phyloP scores from a whole-genome alignment of 2,329 filamentous ascomycete species.

The Dactylellina haptotyla region DNA sequence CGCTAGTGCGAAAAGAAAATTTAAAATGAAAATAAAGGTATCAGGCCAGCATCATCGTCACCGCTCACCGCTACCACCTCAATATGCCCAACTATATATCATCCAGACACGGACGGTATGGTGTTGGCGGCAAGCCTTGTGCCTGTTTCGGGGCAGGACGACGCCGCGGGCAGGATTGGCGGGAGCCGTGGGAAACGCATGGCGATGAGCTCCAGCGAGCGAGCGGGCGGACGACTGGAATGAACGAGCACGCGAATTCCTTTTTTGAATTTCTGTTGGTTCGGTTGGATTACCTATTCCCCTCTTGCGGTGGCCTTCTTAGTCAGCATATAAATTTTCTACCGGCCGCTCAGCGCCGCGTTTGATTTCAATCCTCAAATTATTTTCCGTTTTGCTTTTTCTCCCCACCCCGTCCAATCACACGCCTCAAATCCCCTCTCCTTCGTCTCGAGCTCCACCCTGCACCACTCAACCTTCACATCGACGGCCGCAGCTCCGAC shows the following conservation, averaged over 20 bases:
- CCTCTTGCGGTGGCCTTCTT: slow-evolving; percentile 33
- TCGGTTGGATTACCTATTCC: slow-evolving; percentile 21
- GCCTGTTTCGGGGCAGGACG: too few relatives aligned
- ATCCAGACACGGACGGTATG: too few relatives aligned
- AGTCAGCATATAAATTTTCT: slow-evolving; percentile 55
- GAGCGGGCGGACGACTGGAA: background rate
- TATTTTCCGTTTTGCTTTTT: slow-evolving; percentile 52
- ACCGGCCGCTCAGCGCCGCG: slow-evolving; percentile 26
- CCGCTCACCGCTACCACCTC: background rate
- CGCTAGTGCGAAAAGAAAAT: background rate
- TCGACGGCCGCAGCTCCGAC: background rate
- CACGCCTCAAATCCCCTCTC: too few relatives aligned
- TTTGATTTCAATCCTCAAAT: slow-evolving; percentile 55
- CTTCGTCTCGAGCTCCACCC: slow-evolving; percentile 48
- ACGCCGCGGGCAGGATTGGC: background rate
- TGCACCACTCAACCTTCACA: slow-evolving; percentile 11
- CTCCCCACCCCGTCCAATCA: slow-evolving; percentile 1
- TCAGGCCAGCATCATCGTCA: slow-evolving; percentile 8
- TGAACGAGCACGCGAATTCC: background rate
- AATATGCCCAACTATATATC: too few relatives aligned
- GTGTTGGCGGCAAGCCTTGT: slow-evolving; percentile 16
- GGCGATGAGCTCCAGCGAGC: background rate
- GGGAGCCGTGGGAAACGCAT: background rate
- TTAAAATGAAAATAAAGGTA: too few relatives aligned
- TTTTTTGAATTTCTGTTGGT: background rate